Percentiles rank a stretch among this genome's conserved stretches.
Conservation (phyloP, 75 land plant genomes). For the Sequoiadendron giganteum region DNA sequence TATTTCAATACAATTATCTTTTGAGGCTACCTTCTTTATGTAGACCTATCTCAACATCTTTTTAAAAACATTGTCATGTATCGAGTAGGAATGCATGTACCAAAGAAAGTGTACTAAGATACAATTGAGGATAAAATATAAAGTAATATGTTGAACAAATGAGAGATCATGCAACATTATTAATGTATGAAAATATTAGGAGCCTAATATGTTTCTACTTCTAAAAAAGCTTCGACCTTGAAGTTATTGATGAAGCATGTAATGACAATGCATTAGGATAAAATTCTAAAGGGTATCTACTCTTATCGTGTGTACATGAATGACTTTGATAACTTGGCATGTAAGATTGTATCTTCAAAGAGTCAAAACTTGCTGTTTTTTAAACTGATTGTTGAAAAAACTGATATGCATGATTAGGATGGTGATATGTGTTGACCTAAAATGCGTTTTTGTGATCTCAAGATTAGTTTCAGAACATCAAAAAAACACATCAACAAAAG, state of each 20-base stretch:
- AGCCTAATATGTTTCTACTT: not conserved
- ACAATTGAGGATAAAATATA: not conserved
- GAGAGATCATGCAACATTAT: not conserved
- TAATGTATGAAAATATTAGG: not conserved
- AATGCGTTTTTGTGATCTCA: not conserved
- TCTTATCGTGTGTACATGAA: not conserved
- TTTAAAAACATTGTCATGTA: not conserved
- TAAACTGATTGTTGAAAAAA: not conserved
- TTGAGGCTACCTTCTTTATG: not conserved
- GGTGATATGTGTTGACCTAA: not conserved
- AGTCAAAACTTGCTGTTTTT: not conserved
- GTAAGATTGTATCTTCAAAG: not conserved
- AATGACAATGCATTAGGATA: too few relatives aligned
- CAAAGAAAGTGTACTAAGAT: not conserved
- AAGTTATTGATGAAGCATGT: not conserved
- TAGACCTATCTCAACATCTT: not conserved
- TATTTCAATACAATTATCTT: too few relatives aligned
- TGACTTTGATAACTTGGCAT: not conserved
- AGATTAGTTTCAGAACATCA: not conserved
- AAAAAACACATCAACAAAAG: too few relatives aligned
- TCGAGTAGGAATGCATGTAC: not conserved
- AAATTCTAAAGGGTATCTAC: not conserved
- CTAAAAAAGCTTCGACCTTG: not conserved
- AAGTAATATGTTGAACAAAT: too few relatives aligned
- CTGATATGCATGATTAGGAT: not conserved